Evolutionary conservation across 1,284 basidiomycete genomes (phyloP), one percentile per base, ranked within the genome.

Genomic region (Pyrrhoderma noxium): DNA sequence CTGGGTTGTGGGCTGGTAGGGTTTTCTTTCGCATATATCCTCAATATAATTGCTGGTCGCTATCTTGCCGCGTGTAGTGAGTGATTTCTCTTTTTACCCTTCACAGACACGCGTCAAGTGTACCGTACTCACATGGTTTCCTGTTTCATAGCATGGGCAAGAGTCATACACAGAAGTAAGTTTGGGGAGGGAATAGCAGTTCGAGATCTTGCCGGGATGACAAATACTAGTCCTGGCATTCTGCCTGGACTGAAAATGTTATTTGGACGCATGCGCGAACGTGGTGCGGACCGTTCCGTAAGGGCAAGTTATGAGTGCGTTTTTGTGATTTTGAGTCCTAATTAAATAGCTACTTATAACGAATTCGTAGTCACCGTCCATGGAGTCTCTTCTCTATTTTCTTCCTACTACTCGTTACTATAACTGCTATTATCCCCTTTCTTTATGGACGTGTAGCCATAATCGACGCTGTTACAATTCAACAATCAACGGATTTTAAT

Each of bases 121-220:
- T 53, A 40, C 38, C 69, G 5, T 5, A 5, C 11, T 5, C 27
- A 11, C 5, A 31, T 31, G 27, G 5, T 31, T 31, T 5, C 27
- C 27, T 11, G 11, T 31, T n/a, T 70, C 67, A 3, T 38, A 72
- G 71, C 67, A 3, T 73, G 72, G 70, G 70, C 70, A 2, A 73
- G 68, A 2, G 56, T 73, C 8, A 70, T 73, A 16, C 69, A 74
- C 59, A 31, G n/a, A 37, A 36, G 53, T 53, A 21, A 53, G 34
- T 23, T n/a, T 8, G 38, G 21, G 25, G 19, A n/a, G n/a, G 49
- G 49, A 3, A 22, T 51, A 3, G 23, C 27, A 19, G 14, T 51
- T 16, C 40, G 40, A 19, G 49, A 44, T 9, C 39, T 51, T 4
- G 27, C 49, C 18, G 13, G 34, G 19, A 13, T 23, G 14, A 51